Conservation (phyloP, 371 early-diverging fungal genomes). For the Zychaea mexicana region DNA sequence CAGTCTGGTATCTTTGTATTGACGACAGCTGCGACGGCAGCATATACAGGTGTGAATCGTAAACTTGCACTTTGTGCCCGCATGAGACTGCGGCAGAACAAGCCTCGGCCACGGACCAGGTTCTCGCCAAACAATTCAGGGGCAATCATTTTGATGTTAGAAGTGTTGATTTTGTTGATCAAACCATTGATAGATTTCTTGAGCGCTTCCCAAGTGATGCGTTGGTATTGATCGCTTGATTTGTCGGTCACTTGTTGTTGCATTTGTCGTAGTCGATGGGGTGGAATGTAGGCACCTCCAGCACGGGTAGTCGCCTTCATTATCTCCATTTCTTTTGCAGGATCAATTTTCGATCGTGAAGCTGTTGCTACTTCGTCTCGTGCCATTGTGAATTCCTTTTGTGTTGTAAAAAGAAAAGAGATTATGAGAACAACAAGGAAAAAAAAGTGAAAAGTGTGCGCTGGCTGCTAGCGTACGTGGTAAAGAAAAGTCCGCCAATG, state of each 20-base stretch:
- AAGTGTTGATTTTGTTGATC: conserved; percentile 93
- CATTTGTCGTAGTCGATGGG: conserved; percentile 83
- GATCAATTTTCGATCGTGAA: conserved; percentile 3
- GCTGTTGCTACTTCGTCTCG: neutral
- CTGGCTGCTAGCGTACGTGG: no score
- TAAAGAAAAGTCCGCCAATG: no score
- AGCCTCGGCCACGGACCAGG: conserved; percentile 91
- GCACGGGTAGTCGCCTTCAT: conserved; percentile 48
- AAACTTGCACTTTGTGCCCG: conserved; percentile 91
- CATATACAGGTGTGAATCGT: conserved; percentile 93
- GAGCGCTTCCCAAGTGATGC: conserved; percentile 93
- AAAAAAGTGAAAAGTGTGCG: neutral
- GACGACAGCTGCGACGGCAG: conserved; percentile 84
- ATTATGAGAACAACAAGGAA: neutral
- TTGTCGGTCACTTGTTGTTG: conserved; percentile 83
- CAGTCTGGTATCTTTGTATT: conserved; percentile 94
- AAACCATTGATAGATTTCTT: conserved; percentile 95
- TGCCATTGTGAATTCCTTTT: neutral
- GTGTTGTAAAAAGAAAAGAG: neutral
- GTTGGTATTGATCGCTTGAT: conserved; percentile 76
- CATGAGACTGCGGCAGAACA: conserved; percentile 88
- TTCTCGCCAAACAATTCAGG: conserved; percentile 92
- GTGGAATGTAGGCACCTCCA: conserved; percentile 93
- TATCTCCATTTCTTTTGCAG: conserved; percentile 29
- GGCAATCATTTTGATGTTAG: conserved; percentile 90